These are phyloP conservation scores for Lachnellula hyalina DNA, from an alignment of 2,329 filamentous ascomycete species.

Conservation along the genomic window DNA sequence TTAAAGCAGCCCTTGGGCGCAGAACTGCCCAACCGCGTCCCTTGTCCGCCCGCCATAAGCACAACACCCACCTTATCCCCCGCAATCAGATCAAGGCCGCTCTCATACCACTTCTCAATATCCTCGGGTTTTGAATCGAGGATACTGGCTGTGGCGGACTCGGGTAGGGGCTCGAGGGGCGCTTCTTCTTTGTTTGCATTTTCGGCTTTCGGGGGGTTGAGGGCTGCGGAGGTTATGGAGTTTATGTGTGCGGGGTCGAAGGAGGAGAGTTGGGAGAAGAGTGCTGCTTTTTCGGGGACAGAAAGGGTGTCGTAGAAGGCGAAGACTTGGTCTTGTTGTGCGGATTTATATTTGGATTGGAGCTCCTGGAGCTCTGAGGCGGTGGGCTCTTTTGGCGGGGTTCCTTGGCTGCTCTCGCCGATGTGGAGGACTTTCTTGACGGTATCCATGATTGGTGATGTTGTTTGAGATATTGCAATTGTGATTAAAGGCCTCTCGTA, in stretches of 20 bases:
- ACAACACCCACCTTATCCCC: slow-evolving; percentile 76
- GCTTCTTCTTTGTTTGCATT: slow-evolving; percentile 21
- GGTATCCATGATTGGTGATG: slow-evolving; percentile 25
- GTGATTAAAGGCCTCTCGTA: neutral
- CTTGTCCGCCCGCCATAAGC: slow-evolving; percentile 95
- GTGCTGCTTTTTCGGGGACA: slow-evolving; percentile 64
- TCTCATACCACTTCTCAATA: slow-evolving; percentile 77
- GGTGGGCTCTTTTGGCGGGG: slow-evolving; percentile 32
- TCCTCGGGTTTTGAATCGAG: slow-evolving; percentile 79
- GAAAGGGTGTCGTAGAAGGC: slow-evolving; percentile 80
- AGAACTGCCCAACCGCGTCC: slow-evolving; percentile 88
- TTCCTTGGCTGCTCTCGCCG: slow-evolving; percentile 26
- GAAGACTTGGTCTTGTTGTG: slow-evolving; percentile 77
- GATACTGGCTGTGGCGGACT: slow-evolving; percentile 80
- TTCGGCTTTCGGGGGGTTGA: slow-evolving; percentile 66
- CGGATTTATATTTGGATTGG: slow-evolving; percentile 66
- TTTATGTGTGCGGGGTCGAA: slow-evolving; percentile 88
- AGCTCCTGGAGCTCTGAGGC: slow-evolving; percentile 44
- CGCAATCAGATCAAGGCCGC: slow-evolving; percentile 59
- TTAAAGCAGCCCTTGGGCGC: slow-evolving; percentile 97
- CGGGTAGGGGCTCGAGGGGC: slow-evolving; percentile 78
- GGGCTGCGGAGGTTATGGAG: slow-evolving; percentile 73
- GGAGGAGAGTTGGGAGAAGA: slow-evolving; percentile 75
- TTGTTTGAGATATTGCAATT: slow-evolving; percentile 1
- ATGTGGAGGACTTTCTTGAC: slow-evolving; percentile 42